These are phyloP conservation scores for Fusarium staphyleae DNA, from an alignment of 2,329 filamentous ascomycete species.

Conservation along the genomic window DNA sequence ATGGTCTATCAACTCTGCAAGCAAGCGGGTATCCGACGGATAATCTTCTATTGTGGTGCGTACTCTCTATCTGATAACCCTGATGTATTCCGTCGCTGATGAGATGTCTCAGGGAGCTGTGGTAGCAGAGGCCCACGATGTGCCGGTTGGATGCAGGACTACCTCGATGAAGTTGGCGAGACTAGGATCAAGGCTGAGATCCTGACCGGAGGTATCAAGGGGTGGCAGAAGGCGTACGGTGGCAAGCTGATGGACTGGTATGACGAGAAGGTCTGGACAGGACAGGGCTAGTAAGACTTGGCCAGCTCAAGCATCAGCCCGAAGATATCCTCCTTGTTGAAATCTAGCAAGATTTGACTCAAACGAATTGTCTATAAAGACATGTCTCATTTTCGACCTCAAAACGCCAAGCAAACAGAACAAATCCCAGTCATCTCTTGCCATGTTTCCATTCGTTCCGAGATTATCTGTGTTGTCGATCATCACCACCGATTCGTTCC, in stretches of 20 bases:
- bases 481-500: conserved; percentile 70
- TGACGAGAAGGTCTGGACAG: conserved; percentile 51
- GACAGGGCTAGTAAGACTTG: conserved; percentile 35
- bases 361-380: conserved; percentile 30
- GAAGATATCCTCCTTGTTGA: conserved; percentile 39
- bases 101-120: conserved; percentile 53
- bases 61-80: neutral
- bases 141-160: conserved; percentile 64
- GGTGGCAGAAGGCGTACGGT: conserved; percentile 59
- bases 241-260: conserved; percentile 59
- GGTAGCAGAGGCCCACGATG: conserved; percentile 59
- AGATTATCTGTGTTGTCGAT: conserved; percentile 50
- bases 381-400: conserved; percentile 43
- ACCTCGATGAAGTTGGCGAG: conserved; percentile 56
- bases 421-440: conserved; percentile 28
- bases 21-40: conserved; percentile 54
- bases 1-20: conserved; percentile 58
- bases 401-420: conserved; percentile 46
- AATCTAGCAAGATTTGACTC: conserved; percentile 43
- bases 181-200: conserved; percentile 55
- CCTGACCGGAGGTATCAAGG: conserved; percentile 61
- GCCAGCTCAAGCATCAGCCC: conserved; percentile 20
- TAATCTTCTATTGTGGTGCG: conserved; percentile 65
- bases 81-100: neutral
- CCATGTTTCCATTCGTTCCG: conserved; percentile 3